Evolutionary conservation across 2,329 filamentous ascomycete species (phyloP).

Genomic region (Talaromyces islandicus): DNA sequence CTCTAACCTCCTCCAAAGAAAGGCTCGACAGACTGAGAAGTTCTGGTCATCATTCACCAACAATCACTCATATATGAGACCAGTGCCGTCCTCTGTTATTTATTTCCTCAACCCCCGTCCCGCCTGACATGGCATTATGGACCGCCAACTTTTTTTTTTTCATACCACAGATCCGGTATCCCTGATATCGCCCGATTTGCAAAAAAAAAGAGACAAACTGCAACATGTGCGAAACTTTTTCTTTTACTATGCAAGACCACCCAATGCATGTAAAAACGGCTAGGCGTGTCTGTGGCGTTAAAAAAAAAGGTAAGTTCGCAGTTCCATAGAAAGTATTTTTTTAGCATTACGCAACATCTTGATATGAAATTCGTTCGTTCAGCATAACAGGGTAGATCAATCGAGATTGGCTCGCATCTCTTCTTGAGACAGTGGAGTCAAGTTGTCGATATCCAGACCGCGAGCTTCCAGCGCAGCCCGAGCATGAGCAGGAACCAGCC

Average conservation of each 20-base stretch:
- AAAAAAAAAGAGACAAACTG: constrained; percentile 15
- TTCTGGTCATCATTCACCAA: not conserved
- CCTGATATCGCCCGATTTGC: constrained; percentile 18
- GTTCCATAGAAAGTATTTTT: constrained; percentile 12
- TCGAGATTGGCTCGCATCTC: constrained; percentile 98
- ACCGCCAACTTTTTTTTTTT: constrained; percentile 8
- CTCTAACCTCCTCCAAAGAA: constrained; percentile 32
- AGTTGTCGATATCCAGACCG: constrained; percentile 88
- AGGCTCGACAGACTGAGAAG: constrained; percentile 15
- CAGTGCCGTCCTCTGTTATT: constrained; percentile 12
- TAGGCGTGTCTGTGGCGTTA: constrained; percentile 18
- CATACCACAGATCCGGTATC: constrained; percentile 16
- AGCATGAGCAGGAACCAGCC: constrained; percentile 80
- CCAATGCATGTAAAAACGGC: constrained; percentile 26
- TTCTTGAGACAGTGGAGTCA: constrained; percentile 83
- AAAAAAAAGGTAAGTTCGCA: constrained; percentile 23
- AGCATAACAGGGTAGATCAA: constrained; percentile 47
- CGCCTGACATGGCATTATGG: constrained; percentile 6
- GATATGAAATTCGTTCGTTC: constrained; percentile 18
- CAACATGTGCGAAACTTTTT: constrained; percentile 19
- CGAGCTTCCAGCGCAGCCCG: constrained; percentile 65
- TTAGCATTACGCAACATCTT: constrained; percentile 27
- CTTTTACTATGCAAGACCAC: constrained; percentile 25
- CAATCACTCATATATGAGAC: constrained; percentile 18
- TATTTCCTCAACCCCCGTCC: constrained; percentile 14